Evolutionary conservation across 208 protist species (phyloP), one percentile per base, ranked within the genome.

Genomic region (Acanthamoeba divionensis): DNA sequence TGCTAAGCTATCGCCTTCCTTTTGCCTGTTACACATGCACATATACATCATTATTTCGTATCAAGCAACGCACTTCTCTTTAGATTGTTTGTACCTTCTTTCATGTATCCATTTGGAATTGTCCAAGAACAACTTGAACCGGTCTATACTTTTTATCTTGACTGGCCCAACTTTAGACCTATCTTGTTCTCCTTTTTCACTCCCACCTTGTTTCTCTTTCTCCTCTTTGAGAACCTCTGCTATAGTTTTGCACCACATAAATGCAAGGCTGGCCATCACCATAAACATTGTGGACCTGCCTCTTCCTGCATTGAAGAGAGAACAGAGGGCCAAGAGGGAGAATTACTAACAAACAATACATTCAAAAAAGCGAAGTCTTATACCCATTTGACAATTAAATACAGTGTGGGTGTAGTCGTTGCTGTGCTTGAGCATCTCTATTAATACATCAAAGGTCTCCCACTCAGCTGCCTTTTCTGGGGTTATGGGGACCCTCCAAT

Each of bases 361-460:
- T 15, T 36, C 26, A 69, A 10, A 69, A 10, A 69, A 10, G 36
- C 18, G 2, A 3, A 38, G 12, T 29, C 7, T 10, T 38, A 36
- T 38, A 83, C 73, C 73, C 73, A 83, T 83, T 60, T 83, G 73
- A 36, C 73, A 83, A 36, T 83, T 83, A 18, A 83, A 83, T 0
- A 83, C 45, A 33, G 62, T 47, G 73, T 60, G 73, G 48, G 73
- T 83, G 7, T 60, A 3, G 4, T 83, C 47, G 73, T 60, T 36
- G 6, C 54, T 62, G 31, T 44, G 44, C 21, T 29, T 31, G 38
- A 31, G 5, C 47, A 60, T 60, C n/a, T 60, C 47, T 29, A 83
- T 31, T 13, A 83, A 60, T 21, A 24, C 13, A 45, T 52, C 48
- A 24, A 52, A 47, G 9, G 48, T 36, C 45, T 83, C 48, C 24